Evolutionary conservation across 345 rosid species (phyloP).

Genomic region (Fremontodendron californicum): DNA sequence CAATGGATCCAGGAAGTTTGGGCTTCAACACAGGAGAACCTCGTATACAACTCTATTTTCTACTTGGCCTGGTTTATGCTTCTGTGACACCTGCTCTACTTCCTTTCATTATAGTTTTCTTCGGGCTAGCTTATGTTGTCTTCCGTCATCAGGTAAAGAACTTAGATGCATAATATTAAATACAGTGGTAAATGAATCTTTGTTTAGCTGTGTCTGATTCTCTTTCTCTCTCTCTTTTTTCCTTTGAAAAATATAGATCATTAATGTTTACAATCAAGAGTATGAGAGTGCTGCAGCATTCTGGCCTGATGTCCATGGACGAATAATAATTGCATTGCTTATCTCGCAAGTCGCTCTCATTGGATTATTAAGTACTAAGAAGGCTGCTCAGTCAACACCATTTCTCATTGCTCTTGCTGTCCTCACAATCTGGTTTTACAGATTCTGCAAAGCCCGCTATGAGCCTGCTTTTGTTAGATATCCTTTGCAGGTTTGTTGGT

Average conservation of each 20-base stretch:
- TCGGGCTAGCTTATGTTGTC: conserved; percentile 69
- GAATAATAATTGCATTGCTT: conserved; percentile 55
- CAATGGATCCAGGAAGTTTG: conserved; percentile 89
- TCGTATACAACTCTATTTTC: conserved; percentile 83
- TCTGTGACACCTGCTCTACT: conserved; percentile 76
- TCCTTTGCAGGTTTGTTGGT: conserved; percentile 64
- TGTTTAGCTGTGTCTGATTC: not conserved
- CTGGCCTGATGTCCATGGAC: conserved; percentile 94
- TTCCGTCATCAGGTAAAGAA: conserved; percentile 85
- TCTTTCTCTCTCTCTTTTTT: not conserved
- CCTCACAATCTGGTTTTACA: conserved; percentile 69
- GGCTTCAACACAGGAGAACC: conserved; percentile 92
- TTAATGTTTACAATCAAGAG: conserved; percentile 86
- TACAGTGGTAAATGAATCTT: not conserved
- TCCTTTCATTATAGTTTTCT: conserved; percentile 85
- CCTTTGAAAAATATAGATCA: conserved; percentile 45
- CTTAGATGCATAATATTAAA: not conserved
- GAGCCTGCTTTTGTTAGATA: conserved; percentile 69
- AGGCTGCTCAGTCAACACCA: conserved; percentile 59
- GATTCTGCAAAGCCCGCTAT: conserved; percentile 66
- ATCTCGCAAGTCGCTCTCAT: conserved; percentile 74
- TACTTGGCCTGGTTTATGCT: conserved; percentile 87
- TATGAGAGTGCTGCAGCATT: conserved; percentile 89
- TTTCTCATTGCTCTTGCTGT: conserved; percentile 69
- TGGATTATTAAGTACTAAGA: conserved; percentile 66